Conservation (phyloP, 108 stramenopile genomes). For the Parietichytrium sp. region DNA sequence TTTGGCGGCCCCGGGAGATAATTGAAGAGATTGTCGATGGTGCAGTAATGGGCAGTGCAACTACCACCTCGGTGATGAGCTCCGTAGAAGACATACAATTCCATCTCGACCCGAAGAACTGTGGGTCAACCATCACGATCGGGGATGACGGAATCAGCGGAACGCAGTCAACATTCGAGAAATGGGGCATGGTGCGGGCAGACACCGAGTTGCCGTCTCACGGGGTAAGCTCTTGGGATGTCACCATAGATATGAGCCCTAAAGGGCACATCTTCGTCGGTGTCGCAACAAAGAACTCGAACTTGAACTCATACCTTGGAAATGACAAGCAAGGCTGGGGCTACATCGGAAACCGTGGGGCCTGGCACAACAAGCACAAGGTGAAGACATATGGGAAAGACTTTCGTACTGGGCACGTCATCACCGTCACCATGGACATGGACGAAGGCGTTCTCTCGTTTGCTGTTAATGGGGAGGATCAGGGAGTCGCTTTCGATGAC, state of each 20-base stretch:
- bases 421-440: constrained; percentile 52
- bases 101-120: constrained; percentile 10
- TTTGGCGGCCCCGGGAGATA: background rate
- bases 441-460: constrained; percentile 50
- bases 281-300: constrained; percentile 43
- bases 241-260: constrained; percentile 55
- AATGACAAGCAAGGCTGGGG: constrained; percentile 61
- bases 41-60: background rate
- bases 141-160: constrained; percentile 26
- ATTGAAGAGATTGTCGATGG: constrained; percentile 29
- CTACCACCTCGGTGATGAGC: background rate
- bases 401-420: constrained; percentile 49
- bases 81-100: background rate
- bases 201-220: background rate
- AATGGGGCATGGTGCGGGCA: constrained; percentile 36
- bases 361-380: constrained; percentile 67
- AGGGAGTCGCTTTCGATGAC: constrained; percentile 57
- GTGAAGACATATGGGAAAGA: constrained; percentile 41
- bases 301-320: constrained; percentile 61
- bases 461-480: constrained; percentile 51
- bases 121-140: background rate
- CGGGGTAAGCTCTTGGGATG: constrained; percentile 56
- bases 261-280: constrained; percentile 62
- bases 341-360: constrained; percentile 63
- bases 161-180: background rate